These are phyloP conservation scores for Beauveria caledonica DNA, from an alignment of 2,329 filamentous ascomycete species.

Conservation along the genomic window DNA sequence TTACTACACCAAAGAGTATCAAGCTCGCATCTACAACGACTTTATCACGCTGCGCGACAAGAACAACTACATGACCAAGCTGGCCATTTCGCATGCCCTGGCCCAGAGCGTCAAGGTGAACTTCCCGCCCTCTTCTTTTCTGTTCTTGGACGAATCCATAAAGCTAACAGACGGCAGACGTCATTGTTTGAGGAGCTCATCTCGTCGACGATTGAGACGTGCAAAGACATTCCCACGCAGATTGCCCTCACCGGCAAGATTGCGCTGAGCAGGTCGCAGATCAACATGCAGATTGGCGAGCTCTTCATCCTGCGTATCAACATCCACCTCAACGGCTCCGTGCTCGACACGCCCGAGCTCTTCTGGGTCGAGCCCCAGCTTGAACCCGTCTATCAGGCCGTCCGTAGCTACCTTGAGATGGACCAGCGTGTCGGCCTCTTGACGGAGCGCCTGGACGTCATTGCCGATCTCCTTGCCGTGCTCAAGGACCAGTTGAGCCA, in stretches of 20 bases:
- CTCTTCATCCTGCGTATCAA: constrained; percentile 96
- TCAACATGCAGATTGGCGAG: constrained; percentile 99
- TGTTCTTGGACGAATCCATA: background rate
- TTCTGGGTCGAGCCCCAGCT: constrained; percentile 98
- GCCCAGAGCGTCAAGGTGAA: constrained; percentile 86
- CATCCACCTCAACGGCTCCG: constrained; percentile 93
- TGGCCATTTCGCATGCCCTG: constrained; percentile 91
- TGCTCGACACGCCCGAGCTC: constrained; percentile 91
- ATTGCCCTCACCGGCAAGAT: constrained; percentile 92
- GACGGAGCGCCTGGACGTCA: constrained; percentile 83
- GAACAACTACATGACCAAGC: constrained; percentile 94
- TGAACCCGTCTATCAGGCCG: constrained; percentile 92
- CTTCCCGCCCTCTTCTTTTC: background rate
- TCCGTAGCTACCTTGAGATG: constrained; percentile 94
- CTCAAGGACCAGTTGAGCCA: constrained; percentile 93
- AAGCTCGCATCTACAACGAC: constrained; percentile 98
- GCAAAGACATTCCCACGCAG: constrained; percentile 85
- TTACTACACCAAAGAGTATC: constrained; percentile 97
- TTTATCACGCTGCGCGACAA: constrained; percentile 94
- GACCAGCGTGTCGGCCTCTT: constrained; percentile 86
- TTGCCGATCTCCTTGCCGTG: constrained; percentile 83
- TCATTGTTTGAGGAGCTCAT: constrained; percentile 94
- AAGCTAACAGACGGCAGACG: constrained; percentile 44
- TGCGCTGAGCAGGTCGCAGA: constrained; percentile 75
- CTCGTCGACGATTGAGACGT: constrained; percentile 84